These are phyloP conservation scores for Glebionis coronaria DNA, from an alignment of 129 eudicot species.

Conservation along the genomic window DNA sequence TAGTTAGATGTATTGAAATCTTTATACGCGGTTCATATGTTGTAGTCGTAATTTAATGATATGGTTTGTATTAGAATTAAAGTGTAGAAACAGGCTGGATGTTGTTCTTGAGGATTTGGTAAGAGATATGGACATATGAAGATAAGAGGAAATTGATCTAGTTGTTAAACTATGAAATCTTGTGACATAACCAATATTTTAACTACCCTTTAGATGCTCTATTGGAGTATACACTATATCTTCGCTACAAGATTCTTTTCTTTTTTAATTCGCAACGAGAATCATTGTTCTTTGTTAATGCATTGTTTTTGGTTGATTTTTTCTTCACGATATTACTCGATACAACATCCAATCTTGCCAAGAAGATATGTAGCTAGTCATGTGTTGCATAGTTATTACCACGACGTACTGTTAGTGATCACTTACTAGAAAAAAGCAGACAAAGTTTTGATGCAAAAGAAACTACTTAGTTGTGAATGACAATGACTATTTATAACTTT, in stretches of 20 bases:
- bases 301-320: background rate
- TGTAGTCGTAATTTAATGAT: background rate
- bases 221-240: constrained; percentile 13
- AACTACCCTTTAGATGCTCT: constrained; percentile 24
- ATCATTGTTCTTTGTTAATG: background rate
- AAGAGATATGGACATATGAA: constrained; percentile 31
- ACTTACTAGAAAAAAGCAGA: too few relatives aligned
- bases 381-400: too few relatives aligned
- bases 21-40: constrained; percentile 6
- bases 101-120: constrained; percentile 34
- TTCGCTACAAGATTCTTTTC: constrained; percentile 27
- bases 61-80: constrained; percentile 1
- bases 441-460: too few relatives aligned
- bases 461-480: too few relatives aligned
- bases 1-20: constrained; percentile 1
- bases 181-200: constrained; percentile 42
- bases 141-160: constrained; percentile 32
- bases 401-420: too few relatives aligned
- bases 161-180: constrained; percentile 40
- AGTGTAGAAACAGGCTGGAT: constrained; percentile 35
- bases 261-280: background rate
- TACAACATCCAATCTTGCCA: background rate
- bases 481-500: too few relatives aligned
- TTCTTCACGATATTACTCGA: background rate
- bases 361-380: background rate